Percentiles rank a stretch among this genome's conserved stretches.
These are phyloP conservation scores for Solanum neorickii DNA, from an alignment of 257 asterid genomes.

Conservation along the genomic window DNA sequence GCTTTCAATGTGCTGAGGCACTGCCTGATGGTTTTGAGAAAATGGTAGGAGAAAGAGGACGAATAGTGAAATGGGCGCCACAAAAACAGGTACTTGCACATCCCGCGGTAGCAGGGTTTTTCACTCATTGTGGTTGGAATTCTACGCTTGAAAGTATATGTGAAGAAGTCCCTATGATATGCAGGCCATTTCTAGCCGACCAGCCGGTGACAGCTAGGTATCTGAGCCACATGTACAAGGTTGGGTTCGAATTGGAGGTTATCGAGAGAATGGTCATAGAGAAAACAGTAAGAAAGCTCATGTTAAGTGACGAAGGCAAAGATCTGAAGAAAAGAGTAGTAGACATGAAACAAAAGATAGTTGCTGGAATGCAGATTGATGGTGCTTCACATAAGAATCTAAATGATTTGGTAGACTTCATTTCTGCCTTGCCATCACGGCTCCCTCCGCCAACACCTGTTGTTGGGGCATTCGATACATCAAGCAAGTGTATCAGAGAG, in stretches of 20 bases:
- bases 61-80: slow-evolving; percentile 34
- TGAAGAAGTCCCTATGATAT: slow-evolving; percentile 34
- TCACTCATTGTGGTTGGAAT: slow-evolving; percentile 43
- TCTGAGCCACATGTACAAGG: slow-evolving; percentile 16
- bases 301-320: slow-evolving; percentile 20
- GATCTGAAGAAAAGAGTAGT: neutral
- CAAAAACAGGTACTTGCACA: slow-evolving; percentile 30
- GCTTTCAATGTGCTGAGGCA: neutral
- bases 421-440: neutral
- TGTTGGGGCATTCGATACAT: neutral
- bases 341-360: slow-evolving; percentile 15
- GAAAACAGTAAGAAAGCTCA: slow-evolving; percentile 11
- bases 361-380: neutral
- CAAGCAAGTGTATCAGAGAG: neutral
- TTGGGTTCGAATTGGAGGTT: slow-evolving; percentile 22
- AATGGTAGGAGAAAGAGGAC: slow-evolving; percentile 9
- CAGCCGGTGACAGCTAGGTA: slow-evolving; percentile 28
- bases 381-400: slow-evolving; percentile 20
- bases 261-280: slow-evolving; percentile 7
- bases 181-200: slow-evolving; percentile 23
- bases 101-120: slow-evolving; percentile 27
- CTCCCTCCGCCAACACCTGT: neutral
- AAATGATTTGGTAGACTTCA: slow-evolving; percentile 18
- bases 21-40: neutral
- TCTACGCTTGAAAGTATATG: slow-evolving; percentile 31